Base-by-base conservation (phyloP, 805 yeast species). In the Metschnikowia kunwiensis region DNA sequence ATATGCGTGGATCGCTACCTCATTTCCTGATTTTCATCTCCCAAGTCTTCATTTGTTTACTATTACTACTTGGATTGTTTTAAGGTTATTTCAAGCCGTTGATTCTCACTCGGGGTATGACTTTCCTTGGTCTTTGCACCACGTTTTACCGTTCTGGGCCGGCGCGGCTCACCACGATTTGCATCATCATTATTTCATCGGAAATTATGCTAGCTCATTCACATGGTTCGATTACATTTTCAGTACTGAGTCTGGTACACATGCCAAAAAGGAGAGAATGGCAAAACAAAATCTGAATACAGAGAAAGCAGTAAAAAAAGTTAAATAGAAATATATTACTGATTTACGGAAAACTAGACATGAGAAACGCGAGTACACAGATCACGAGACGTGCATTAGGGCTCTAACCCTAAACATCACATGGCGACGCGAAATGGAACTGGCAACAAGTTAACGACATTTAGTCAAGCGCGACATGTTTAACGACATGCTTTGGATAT, bases 81-180 rank as follows among this genome's bases (percentile, higher is more conserved):
- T 75, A 36, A 62, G 82, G 49, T 65, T 76, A 44, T 67, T 72
- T 50, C 82, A 76, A 51, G 80, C 80, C 11, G 79, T 76, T 27
- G 82, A 76, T 50, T 65, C 80, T 10, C 82, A 76, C 47, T 74
- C 79, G 2, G 82, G 82, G 25, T 76, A 76, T 50, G 80, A 76
- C 40, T 76, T 76, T 58, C 82, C 82, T 4, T 74, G 77, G 77
- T 75, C 80, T 1, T 63, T 76, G 50, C 74, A 75, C 53, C 55
- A 74, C 38, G 63, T 74, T 52, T 34, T 76, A n/a, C 82, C 82
- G 27, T 68, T 76, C 57, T 76, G 82, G 82, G 80, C 82, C 7
- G 82, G 81, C 21, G 80, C 80, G 24, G 79, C 72, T 38, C 82
- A 76, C 49, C 82, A 76, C 50, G 82, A 76, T 49, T 67, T 70